Conservation (phyloP, 2,329 filamentous ascomycete genomes). For the Fusarium sp. region DNA sequence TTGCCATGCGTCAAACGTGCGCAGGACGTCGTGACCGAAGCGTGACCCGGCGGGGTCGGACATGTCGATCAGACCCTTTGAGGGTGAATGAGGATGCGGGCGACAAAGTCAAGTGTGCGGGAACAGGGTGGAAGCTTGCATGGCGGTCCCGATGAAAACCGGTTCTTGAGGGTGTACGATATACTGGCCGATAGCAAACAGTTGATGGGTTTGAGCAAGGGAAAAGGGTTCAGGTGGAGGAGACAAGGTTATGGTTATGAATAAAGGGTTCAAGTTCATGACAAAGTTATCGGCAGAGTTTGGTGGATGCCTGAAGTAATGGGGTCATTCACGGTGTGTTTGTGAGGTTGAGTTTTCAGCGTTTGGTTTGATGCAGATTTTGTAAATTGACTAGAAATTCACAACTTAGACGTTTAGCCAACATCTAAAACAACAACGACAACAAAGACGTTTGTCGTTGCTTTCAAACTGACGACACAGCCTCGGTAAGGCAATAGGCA, state of each 20-base stretch:
- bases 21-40: conserved; percentile 43
- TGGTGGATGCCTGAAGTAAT: background rate
- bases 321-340: background rate
- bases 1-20: conserved; percentile 47
- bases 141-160: background rate
- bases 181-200: background rate
- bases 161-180: background rate
- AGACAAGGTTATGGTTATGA: background rate
- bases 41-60: conserved; percentile 20
- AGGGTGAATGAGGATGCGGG: conserved; percentile 1
- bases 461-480: conserved; percentile 1
- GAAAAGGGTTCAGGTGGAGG: background rate
- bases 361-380: background rate
- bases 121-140: background rate
- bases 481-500: background rate
- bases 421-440: background rate
- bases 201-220: background rate
- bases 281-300: background rate
- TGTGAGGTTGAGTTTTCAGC: background rate
- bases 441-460: background rate
- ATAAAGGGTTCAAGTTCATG: background rate
- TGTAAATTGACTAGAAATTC: background rate
- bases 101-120: conserved; percentile 1
- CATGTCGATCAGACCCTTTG: conserved; percentile 27
- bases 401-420: background rate